phyloP scores from a whole-genome alignment of 495 filamentous ascomycete species.

The Neurospora tetrasperma region DNA sequence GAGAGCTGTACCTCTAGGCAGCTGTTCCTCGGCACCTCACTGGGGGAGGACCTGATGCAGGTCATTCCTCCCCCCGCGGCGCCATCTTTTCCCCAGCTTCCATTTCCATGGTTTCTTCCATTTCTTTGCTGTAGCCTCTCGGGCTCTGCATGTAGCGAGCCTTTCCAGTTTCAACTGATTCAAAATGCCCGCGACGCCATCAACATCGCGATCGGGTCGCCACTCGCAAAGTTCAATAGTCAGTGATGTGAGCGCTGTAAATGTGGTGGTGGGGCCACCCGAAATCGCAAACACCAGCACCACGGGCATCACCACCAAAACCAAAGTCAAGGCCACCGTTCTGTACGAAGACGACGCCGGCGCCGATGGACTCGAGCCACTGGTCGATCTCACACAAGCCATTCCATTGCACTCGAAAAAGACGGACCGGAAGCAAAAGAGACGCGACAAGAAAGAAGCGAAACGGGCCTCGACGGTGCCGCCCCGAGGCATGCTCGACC shows the following conservation, averaged over 20 bases:
- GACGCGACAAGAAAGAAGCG: conserved; percentile 25
- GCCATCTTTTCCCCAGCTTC: not conserved
- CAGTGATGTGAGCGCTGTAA: not conserved
- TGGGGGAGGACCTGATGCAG: too few species aligned
- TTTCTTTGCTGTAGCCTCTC: not conserved
- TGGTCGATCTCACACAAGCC: conserved; percentile 15
- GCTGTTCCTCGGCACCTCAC: not conserved
- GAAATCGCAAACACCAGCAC: not conserved
- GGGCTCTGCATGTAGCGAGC: not conserved
- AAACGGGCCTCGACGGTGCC: conserved; percentile 6
- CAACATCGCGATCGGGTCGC: not conserved
- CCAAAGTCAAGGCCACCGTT: not conserved
- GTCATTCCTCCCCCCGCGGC: not conserved
- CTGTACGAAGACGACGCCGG: not conserved
- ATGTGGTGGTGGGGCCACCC: not conserved
- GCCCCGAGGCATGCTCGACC: conserved; percentile 22
- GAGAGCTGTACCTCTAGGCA: not conserved
- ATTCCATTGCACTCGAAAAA: conserved; percentile 39
- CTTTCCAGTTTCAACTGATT: not conserved
- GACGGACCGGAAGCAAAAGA: conserved; percentile 36
- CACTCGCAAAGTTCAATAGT: not conserved
- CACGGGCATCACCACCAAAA: not conserved
- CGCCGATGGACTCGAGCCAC: not conserved
- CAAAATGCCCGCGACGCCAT: not conserved
- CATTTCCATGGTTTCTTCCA: not conserved